phyloP scores from a whole-genome alignment of 306 rosid genomes.

The Medicago lupulina region DNA sequence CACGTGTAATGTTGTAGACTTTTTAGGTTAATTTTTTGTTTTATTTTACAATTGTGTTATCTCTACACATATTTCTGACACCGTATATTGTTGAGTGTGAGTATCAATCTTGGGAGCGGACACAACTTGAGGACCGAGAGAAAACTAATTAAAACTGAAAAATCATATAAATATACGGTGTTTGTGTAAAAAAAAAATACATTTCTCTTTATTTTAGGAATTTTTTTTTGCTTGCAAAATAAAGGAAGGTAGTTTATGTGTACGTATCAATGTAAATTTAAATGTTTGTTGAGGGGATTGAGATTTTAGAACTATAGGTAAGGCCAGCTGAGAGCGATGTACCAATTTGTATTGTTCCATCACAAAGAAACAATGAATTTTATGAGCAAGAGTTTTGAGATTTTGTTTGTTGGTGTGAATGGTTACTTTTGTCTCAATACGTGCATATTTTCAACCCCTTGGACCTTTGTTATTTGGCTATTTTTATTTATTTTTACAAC shows the following conservation, averaged over 20 bases:
- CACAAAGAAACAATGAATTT: conserved; percentile 32
- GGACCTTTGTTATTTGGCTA: background rate
- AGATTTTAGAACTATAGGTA: conserved; percentile 40
- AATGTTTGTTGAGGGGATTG: conserved; percentile 41
- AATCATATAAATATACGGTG: no score
- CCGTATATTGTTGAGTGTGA: no score
- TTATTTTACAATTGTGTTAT: background rate
- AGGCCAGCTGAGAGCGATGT: conserved; percentile 20
- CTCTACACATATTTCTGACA: no score
- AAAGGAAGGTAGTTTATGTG: conserved; percentile 39
- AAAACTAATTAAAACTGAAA: no score
- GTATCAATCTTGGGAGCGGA: no score
- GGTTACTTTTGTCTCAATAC: background rate
- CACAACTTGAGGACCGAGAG: no score
- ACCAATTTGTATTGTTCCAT: conserved; percentile 41
- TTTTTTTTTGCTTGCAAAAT: conserved; percentile 17
- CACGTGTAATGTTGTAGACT: conserved; percentile 69
- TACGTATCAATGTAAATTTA: conserved; percentile 36
- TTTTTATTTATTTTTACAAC: no score
- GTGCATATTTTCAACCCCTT: background rate
- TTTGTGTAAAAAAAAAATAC: no score
- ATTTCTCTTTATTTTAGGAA: no score
- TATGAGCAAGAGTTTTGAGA: conserved; percentile 8
- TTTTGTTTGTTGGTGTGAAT: conserved; percentile 4
- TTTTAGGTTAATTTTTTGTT: background rate